A percentile compares a stretch with the other conserved stretches of the same genome.
phyloP scores from a whole-genome alignment of 306 rosid species.

The Cicer cuneatum region DNA sequence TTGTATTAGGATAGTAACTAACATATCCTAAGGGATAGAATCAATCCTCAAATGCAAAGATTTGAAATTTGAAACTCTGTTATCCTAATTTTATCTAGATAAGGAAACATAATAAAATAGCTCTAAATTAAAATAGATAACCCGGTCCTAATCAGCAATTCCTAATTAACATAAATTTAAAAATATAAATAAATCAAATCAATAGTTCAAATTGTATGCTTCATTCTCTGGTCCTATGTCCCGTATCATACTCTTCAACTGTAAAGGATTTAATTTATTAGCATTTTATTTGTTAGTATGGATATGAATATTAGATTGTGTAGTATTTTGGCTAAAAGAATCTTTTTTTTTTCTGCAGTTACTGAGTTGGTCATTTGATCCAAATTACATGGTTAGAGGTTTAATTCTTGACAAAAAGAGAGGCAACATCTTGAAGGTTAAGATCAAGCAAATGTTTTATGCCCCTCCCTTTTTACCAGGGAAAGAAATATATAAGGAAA shows the following conservation, averaged over 20 bases:
- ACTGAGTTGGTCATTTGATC: slow-evolving; percentile 82
- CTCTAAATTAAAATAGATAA: not conserved
- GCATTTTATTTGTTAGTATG: not conserved
- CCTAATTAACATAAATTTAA: not conserved
- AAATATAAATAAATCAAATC: not conserved
- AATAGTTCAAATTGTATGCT: not conserved
- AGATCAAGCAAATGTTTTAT: slow-evolving; percentile 27
- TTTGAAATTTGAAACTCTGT: not conserved
- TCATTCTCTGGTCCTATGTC: not conserved
- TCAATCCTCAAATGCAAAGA: not conserved
- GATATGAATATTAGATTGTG: slow-evolving; percentile 18
- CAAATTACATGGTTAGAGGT: slow-evolving; percentile 98
- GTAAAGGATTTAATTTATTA: slow-evolving; percentile 16
- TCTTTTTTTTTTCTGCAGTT: slow-evolving; percentile 59
- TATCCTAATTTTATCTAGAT: not conserved
- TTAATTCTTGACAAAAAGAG: slow-evolving; percentile 96
- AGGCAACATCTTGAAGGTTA: slow-evolving; percentile 97
- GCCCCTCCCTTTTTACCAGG: not conserved
- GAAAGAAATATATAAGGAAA: not conserved
- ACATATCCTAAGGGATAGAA: not conserved
- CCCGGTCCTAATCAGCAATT: not conserved
- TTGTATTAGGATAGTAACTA: not conserved
- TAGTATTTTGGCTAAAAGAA: slow-evolving; percentile 44
- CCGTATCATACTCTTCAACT: not conserved
- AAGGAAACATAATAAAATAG: not conserved